phyloP scores from a whole-genome alignment of 441 rosid species.

The Gossypium schwendimanii region DNA sequence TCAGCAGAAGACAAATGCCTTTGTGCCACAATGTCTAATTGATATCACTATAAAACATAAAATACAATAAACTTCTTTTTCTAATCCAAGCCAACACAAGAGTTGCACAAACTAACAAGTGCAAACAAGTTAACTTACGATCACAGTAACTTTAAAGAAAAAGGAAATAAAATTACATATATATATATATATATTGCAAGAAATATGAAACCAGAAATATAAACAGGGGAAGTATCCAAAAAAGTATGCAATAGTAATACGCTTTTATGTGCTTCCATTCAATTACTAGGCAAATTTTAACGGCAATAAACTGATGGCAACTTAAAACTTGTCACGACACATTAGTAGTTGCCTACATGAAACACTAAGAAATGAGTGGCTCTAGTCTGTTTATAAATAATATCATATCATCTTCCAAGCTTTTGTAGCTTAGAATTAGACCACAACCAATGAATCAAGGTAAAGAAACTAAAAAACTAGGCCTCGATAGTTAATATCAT shows the following conservation, averaged over 20 bases:
- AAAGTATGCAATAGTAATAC: not conserved
- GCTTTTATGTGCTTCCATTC: not conserved
- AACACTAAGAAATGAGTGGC: not conserved
- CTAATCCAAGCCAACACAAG: slow-evolving; percentile 4
- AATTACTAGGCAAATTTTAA: not conserved
- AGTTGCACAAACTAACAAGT: not conserved
- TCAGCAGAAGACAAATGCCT: not conserved
- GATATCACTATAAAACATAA: slow-evolving; percentile 3
- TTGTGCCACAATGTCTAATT: slow-evolving; percentile 1
- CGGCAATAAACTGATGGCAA: not conserved
- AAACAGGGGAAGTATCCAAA: not conserved
- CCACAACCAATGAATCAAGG: not conserved
- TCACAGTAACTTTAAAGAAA: not conserved
- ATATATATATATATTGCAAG: not conserved
- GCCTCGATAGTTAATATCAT: not conserved
- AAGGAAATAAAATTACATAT: not conserved
- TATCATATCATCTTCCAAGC: not conserved
- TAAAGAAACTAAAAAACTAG: not conserved
- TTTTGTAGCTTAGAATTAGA: not conserved
- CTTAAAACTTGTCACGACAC: not conserved
- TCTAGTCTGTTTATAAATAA: not conserved
- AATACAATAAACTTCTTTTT: slow-evolving; percentile 3
- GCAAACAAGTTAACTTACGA: not conserved
- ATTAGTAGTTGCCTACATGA: not conserved
- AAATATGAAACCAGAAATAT: not conserved